Evolutionary conservation across 768 basidiomycete genomes (phyloP).

Genomic region (Suillus alpinus): DNA sequence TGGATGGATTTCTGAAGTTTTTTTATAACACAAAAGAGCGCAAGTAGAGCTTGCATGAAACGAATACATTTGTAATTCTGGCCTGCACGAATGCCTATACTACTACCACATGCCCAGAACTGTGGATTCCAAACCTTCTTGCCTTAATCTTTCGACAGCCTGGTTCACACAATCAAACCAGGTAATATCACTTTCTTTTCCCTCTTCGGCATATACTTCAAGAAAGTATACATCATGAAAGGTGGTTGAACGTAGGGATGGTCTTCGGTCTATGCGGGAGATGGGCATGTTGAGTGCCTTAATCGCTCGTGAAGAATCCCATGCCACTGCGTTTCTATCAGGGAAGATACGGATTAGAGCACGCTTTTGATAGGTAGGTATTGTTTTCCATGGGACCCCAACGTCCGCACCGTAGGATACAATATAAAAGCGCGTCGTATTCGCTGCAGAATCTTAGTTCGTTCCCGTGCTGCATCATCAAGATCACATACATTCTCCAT

Average conservation of each 20-base stretch:
- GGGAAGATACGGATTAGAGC: constrained; percentile 39
- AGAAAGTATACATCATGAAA: constrained; percentile 66
- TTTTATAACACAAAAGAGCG: background rate
- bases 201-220: constrained; percentile 41
- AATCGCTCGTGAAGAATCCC: constrained; percentile 24
- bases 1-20: background rate
- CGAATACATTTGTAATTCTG: background rate
- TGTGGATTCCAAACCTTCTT: constrained; percentile 34
- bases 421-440: constrained; percentile 70
- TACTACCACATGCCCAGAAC: constrained; percentile 52
- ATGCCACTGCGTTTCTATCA: background rate
- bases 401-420: constrained; percentile 38
- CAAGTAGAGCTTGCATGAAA: background rate
- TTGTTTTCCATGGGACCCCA: constrained; percentile 25
- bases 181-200: constrained; percentile 2
- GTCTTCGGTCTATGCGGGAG: constrained; percentile 63
- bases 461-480: background rate
- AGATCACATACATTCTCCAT: constrained; percentile 29
- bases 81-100: background rate
- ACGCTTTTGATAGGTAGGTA: constrained; percentile 19
- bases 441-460: constrained; percentile 38
- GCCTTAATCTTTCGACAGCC: constrained; percentile 32
- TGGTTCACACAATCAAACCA: constrained; percentile 37
- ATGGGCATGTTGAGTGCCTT: constrained; percentile 41
- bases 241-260: constrained; percentile 41